Evolutionary conservation across 176 grass and related monocot species (phyloP), one percentile per base, ranked within the genome.

Genomic region (Aegilops umbellulata): DNA sequence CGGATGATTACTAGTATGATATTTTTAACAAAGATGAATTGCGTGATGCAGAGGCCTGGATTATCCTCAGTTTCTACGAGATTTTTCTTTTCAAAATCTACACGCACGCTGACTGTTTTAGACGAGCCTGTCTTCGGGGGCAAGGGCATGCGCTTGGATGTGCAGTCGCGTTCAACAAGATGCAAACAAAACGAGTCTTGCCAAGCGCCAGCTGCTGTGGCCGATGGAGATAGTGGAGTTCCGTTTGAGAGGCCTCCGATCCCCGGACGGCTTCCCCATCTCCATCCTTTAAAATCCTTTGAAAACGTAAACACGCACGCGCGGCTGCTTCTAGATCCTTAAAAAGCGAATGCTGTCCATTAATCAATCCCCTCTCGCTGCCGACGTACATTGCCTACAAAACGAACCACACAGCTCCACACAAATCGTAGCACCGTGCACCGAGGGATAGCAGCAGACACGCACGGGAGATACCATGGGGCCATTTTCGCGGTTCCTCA

Each of bases 261-360:
- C 9, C 10, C 68, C 29, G 38, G 36, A 39, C 20, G 34, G 31
- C 4, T 12, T 36, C 19, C 8, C 19, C 66, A 12, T 23, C 38
- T n/a, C 34, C 35, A 38, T 41, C 34, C 9, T 39, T 23, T 6
- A 53, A 53, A 49, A 16, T 16, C 15, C 5, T 51, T 17, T 19
- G 47, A 51, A 32, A 70, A 41, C 0, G 20, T 22, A 23, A 72
- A 15, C 69, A 72, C 32, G 19, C 55, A 69, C 34, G 11, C 69
- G 69, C 29, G 65, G 69, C 69, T 72, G 69, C 69, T 72, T 72
- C 69, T 13, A 32, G 32, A 69, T 70, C n/a, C 22, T 62, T n/a
- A 6, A 38, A n/a, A 72, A 53, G 16, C 16, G 0, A 53, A 19
- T 53, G 16, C 7, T 53, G 16, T 7, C 49, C 49, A 53, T 53